phyloP scores from a whole-genome alignment of 2,329 filamentous ascomycete species.

The Penicillium sp. region DNA sequence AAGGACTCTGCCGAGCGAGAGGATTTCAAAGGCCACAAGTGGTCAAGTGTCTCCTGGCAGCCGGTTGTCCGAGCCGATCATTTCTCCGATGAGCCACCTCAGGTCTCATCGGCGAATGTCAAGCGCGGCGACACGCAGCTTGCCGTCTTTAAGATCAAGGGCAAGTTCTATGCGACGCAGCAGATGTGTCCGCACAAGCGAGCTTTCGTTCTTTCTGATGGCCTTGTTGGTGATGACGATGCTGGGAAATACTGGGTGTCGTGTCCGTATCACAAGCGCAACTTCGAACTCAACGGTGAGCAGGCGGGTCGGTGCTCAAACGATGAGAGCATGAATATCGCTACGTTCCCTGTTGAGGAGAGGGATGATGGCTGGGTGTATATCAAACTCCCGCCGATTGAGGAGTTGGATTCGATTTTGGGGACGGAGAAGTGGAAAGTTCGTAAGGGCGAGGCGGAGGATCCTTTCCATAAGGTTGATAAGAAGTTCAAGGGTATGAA shows the following conservation, averaged over 20 bases:
- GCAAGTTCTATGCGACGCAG: slow-evolving; percentile 79
- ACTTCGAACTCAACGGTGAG: slow-evolving; percentile 70
- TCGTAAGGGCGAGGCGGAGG: slow-evolving; percentile 63
- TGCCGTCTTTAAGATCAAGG: slow-evolving; percentile 78
- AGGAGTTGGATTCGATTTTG: slow-evolving; percentile 74
- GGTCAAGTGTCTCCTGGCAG: slow-evolving; percentile 72
- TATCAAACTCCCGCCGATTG: slow-evolving; percentile 73
- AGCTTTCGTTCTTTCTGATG: slow-evolving; percentile 83
- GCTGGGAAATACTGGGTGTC: slow-evolving; percentile 74
- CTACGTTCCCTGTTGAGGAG: slow-evolving; percentile 75
- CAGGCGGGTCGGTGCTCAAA: slow-evolving; percentile 70
- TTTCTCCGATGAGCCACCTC: slow-evolving; percentile 68
- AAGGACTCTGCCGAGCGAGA: slow-evolving; percentile 59
- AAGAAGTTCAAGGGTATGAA: slow-evolving; percentile 55
- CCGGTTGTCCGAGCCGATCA: slow-evolving; percentile 69
- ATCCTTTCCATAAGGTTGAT: slow-evolving; percentile 57
- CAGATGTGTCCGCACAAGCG: slow-evolving; percentile 96
- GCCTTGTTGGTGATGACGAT: slow-evolving; percentile 65
- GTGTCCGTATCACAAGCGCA: slow-evolving; percentile 86
- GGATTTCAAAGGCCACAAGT: slow-evolving; percentile 68
- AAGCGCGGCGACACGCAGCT: slow-evolving; percentile 88
- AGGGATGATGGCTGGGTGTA: slow-evolving; percentile 75
- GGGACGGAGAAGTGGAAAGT: slow-evolving; percentile 79
- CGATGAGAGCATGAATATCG: slow-evolving; percentile 73
- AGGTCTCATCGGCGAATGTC: slow-evolving; percentile 67